Conservation (phyloP, 169 alveolate genomes). For the Eimeria tenella region DNA sequence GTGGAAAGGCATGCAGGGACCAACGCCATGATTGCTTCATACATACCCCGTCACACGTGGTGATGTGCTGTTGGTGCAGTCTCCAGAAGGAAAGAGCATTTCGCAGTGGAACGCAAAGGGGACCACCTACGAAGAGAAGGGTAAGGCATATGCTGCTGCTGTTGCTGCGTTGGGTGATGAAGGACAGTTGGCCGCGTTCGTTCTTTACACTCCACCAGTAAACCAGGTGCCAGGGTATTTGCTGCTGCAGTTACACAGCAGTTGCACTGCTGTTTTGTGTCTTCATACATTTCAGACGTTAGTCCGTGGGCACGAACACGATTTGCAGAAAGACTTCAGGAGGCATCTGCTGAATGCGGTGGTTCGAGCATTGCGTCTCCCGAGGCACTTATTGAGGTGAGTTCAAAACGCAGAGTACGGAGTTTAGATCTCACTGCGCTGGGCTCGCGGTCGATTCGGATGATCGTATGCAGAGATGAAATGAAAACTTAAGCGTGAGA, state of each 20-base stretch:
- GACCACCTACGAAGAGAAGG: constrained; percentile 86
- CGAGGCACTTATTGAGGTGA: constrained; percentile 7
- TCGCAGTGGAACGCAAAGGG: constrained; percentile 85
- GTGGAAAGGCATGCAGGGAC: no score
- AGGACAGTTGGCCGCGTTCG: not conserved
- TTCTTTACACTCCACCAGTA: constrained; percentile 20
- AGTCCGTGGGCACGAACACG: constrained; percentile 65
- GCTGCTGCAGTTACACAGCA: not conserved
- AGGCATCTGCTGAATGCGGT: constrained; percentile 25
- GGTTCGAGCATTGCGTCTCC: not conserved
- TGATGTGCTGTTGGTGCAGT: not conserved
- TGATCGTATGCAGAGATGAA: not conserved
- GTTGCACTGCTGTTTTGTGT: not conserved
- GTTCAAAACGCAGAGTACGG: not conserved
- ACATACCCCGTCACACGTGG: no score
- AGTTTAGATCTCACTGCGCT: not conserved
- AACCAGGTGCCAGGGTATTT: not conserved
- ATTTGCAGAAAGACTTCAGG: constrained; percentile 42
- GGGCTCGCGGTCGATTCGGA: not conserved
- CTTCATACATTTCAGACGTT: constrained; percentile 10
- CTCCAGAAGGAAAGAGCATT: constrained; percentile 28
- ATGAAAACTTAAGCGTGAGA: no score
- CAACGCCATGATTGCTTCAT: no score
- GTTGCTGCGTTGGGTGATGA: not conserved
- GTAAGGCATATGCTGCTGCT: not conserved